Conservation (phyloP, 306 rosid species). For the Urtica urens region DNA sequence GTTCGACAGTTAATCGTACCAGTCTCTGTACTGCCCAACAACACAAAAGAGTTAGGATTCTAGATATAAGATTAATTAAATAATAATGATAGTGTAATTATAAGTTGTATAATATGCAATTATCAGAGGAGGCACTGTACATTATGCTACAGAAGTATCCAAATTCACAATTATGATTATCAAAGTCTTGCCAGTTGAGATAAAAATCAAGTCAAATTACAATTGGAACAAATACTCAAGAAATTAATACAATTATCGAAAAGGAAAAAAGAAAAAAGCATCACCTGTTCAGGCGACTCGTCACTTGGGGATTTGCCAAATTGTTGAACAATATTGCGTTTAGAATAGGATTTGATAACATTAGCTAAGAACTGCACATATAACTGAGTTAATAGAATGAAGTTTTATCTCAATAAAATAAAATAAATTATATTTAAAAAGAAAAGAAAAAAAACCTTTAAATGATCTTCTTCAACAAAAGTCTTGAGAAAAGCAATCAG, state of each 20-base stretch:
- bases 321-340: conserved; percentile 28
- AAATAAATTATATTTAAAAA: background rate
- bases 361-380: conserved; percentile 40
- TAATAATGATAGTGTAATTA: too few species aligned
- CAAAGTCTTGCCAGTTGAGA: too few species aligned
- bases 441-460: conserved; percentile 30
- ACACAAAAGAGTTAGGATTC: too few species aligned
- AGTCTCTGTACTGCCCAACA: conserved; percentile 58
- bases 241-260: too few species aligned
- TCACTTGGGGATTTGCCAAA: conserved; percentile 24
- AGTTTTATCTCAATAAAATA: background rate
- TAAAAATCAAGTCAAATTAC: background rate
- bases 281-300: conserved; percentile 61
- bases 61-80: too few species aligned
- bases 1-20: conserved; percentile 65
- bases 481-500: conserved; percentile 63
- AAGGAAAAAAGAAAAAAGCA: conserved; percentile 8
- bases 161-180: too few species aligned
- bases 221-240: background rate
- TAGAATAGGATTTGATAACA: conserved; percentile 39
- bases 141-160: too few species aligned
- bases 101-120: too few species aligned
- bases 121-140: too few species aligned
- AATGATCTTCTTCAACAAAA: conserved; percentile 34
- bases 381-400: background rate